These are phyloP conservation scores for Acanthamoeba royreba DNA, from an alignment of 208 protist genomes.

Conservation along the genomic window DNA sequence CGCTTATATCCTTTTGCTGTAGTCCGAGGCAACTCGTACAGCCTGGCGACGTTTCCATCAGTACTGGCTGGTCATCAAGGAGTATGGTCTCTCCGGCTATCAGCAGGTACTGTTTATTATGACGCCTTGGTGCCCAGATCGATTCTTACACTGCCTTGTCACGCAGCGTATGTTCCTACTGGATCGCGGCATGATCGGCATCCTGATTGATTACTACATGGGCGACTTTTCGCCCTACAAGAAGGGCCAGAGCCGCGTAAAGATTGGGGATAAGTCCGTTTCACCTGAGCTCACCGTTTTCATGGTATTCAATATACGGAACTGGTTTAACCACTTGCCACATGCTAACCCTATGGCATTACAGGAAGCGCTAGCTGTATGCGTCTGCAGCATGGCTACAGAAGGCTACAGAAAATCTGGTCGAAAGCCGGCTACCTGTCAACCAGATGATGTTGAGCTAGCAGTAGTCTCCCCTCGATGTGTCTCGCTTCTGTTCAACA, in stretches of 20 bases:
- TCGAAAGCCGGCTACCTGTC: neutral
- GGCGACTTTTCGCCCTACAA: neutral
- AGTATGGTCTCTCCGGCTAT: neutral
- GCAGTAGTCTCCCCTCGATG: neutral
- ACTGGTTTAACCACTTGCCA: neutral
- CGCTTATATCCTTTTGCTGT: neutral
- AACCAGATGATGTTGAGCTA: neutral
- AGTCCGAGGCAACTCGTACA: neutral
- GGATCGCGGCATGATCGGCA: neutral
- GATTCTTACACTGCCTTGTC: neutral
- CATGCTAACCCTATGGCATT: neutral
- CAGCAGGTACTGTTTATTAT: neutral
- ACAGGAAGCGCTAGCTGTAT: neutral
- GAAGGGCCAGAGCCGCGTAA: neutral
- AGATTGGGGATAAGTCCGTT: neutral
- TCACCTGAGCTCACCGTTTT: neutral
- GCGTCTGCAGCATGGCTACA: neutral
- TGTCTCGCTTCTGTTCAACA: neutral
- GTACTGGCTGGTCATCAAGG: neutral
- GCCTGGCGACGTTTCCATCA: constrained; percentile 3
- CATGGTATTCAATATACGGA: neutral
- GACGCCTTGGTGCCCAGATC: neutral
- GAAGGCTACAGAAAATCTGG: neutral
- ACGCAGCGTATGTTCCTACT: neutral
- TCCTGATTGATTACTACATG: constrained; percentile 28